Conservation (phyloP, 2,329 filamentous ascomycete species). For the Onygenales sp. region DNA sequence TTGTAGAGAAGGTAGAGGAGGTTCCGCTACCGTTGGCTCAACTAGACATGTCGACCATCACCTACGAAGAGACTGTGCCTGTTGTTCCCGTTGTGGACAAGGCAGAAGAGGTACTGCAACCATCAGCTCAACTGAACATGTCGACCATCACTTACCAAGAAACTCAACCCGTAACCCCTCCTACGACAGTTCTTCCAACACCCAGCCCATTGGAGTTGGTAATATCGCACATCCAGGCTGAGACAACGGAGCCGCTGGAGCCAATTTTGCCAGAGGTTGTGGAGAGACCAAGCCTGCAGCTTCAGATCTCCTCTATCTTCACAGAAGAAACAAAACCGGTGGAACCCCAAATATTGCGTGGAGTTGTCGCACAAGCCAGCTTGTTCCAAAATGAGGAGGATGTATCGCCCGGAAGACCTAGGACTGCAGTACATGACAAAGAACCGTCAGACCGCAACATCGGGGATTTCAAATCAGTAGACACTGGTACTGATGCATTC, state of each 20-base stretch:
- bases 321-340: constrained; percentile 13
- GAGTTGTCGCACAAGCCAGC: neutral
- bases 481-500: neutral
- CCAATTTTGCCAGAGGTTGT: constrained; percentile 12
- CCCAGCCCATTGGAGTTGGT: constrained; percentile 12
- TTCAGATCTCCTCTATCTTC: constrained; percentile 22
- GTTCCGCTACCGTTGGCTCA: neutral
- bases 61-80: neutral
- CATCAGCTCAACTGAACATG: constrained; percentile 12
- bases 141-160: constrained; percentile 13
- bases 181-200: constrained; percentile 3
- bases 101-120: neutral
- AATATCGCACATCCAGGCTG: constrained; percentile 25
- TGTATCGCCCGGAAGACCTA: constrained; percentile 9
- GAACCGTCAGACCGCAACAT: constrained; percentile 6
- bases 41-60: neutral
- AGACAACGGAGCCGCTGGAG: constrained; percentile 19
- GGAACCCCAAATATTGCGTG: constrained; percentile 13
- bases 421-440: constrained; percentile 12
- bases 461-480: constrained; percentile 1
- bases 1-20: neutral
- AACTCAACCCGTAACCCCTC: constrained; percentile 14
- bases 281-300: constrained; percentile 8
- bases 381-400: constrained; percentile 13
- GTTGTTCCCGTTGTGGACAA: neutral